Evolutionary conservation across 108 stramenopile genomes (phyloP).

Genomic region (Skeletonema costatum): DNA sequence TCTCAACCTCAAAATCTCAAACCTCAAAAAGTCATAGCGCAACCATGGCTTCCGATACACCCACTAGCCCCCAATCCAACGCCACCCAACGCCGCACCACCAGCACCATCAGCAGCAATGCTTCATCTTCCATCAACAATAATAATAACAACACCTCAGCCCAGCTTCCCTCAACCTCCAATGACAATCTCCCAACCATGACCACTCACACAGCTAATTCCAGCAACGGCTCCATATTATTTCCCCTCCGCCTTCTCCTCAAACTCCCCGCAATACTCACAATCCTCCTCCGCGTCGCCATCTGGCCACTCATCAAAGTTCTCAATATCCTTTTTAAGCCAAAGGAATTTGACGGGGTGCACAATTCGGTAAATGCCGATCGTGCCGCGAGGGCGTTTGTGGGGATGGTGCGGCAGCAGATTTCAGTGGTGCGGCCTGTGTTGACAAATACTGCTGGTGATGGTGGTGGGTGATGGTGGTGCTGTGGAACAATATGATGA

Average conservation of each 20-base stretch:
- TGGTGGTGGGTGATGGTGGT: background rate
- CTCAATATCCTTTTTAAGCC: constrained; percentile 50
- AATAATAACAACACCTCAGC: background rate
- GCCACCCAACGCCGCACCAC: constrained; percentile 32
- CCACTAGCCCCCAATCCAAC: constrained; percentile 11
- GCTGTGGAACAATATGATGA: constrained; percentile 43
- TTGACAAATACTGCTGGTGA: background rate
- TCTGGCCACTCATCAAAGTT: constrained; percentile 55
- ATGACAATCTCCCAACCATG: background rate
- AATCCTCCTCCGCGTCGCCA: constrained; percentile 41
- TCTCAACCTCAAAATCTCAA: background rate
- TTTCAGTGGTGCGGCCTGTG: constrained; percentile 27
- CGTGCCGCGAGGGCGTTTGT: constrained; percentile 69
- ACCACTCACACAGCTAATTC: too few relatives aligned
- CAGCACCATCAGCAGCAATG: background rate
- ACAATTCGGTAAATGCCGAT: constrained; percentile 53
- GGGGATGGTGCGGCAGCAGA: constrained; percentile 35
- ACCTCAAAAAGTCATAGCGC: background rate
- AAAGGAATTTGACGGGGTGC: constrained; percentile 65
- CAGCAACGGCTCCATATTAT: too few relatives aligned
- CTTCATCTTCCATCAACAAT: background rate
- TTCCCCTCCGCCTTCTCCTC: constrained; percentile 19
- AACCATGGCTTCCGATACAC: constrained; percentile 27
- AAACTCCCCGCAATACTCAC: constrained; percentile 28
- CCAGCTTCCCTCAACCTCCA: background rate